Conservation (phyloP, 2,329 filamentous ascomycete genomes). For the Aspergillus pseudonomiae region DNA sequence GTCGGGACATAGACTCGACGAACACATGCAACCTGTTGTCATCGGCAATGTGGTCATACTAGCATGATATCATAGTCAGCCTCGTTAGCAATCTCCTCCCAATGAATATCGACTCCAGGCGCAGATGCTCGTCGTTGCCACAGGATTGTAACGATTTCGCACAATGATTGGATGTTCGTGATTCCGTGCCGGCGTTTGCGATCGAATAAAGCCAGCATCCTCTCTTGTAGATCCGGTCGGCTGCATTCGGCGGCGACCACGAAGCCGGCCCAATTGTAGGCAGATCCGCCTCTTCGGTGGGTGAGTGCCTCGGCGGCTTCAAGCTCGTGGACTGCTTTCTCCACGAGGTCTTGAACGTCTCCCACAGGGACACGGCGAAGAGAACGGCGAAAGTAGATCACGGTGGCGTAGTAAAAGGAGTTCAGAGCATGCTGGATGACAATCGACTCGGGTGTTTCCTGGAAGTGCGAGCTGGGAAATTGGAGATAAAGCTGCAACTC, state of each 20-base stretch:
- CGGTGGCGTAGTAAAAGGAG: conserved; percentile 41
- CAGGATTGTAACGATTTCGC: conserved; percentile 35
- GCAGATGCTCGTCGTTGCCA: conserved; percentile 31
- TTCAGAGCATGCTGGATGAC: conserved; percentile 33
- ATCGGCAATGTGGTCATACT: conserved; percentile 18
- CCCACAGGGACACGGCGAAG: conserved; percentile 27
- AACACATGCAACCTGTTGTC: not conserved
- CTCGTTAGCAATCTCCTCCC: conserved; percentile 38
- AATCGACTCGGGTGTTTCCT: conserved; percentile 18
- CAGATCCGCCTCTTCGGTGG: conserved; percentile 33
- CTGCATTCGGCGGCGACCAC: conserved; percentile 41
- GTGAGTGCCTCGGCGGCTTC: conserved; percentile 35
- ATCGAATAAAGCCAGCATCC: conserved; percentile 36
- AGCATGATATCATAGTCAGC: conserved; percentile 40
- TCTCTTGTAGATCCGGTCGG: conserved; percentile 26
- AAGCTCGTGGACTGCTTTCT: conserved; percentile 34
- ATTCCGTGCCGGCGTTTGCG: conserved; percentile 40
- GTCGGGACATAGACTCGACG: not conserved
- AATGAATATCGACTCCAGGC: conserved; percentile 27
- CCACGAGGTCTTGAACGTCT: conserved; percentile 35
- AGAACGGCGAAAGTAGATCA: conserved; percentile 40
- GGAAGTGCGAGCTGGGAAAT: conserved; percentile 29
- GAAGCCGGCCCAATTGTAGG: conserved; percentile 42
- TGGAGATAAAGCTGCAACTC: conserved; percentile 35
- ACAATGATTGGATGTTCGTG: conserved; percentile 34